Base-by-base conservation (phyloP, 106 monocot genomes). In the Cymbidium sinense region DNA sequence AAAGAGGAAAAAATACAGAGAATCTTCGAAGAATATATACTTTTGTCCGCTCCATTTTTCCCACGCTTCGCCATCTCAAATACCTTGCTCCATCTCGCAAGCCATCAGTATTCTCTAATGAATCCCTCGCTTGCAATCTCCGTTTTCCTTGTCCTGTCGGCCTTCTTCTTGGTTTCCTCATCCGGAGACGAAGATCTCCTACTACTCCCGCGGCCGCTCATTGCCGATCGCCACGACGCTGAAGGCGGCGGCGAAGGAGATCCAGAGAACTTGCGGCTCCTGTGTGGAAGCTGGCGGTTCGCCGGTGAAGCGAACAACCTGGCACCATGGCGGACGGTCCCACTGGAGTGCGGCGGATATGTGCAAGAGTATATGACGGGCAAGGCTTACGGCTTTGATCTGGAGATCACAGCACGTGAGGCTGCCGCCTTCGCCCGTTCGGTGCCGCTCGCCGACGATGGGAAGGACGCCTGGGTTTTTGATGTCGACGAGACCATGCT, bases 401-500 rank as follows among this genome's bases (percentile, higher is more conserved):
- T 87, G 9, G 87, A 87, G 51, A 79, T 89, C 81, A 89, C 82
- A 5, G 85, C 91, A 23, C 23, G 15, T 2, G 91, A 89, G 83
- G 77, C 96, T 39, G 27, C 62, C n/a, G 79, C 64, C 43, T 89
- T 79, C 72, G 93, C 93, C 0, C 76, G 78, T 39, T 78, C 83
- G 50, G 64, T 89, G 17, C 18, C 20, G 34, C 7, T 84, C 21
- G 78, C 65, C 1, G 86, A 36, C n/a, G 93, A 96, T 25, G 93
- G 91, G 50, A 89, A 47, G 82, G 96, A 91, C 72, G 89, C 83
- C 3, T 96, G 96, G 96, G 76, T 96, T 2, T 96, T 96, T 23
- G 96, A 96, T 65, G 61, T 96, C 10, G 96, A 96, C 34, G 96
- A 96, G 81, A 93, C 93, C 2, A 73, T 96, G 69, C 89, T 96